phyloP scores from a whole-genome alignment of 78 protist species.

The Creolimax fragrantissima region DNA sequence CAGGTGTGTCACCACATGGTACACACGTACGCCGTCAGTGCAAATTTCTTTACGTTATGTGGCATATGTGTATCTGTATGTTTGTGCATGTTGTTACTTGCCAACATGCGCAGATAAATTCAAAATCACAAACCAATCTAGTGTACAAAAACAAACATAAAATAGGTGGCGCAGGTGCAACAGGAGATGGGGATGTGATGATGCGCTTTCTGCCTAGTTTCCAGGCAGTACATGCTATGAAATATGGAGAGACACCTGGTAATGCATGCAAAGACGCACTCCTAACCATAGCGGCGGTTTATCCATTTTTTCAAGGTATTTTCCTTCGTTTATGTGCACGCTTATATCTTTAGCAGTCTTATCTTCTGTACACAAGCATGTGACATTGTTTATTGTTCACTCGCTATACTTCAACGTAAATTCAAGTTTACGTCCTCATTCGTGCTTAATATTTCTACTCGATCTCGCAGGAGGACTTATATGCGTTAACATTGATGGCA shows the following conservation, averaged over 20 bases:
- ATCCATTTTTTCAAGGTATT: neutral
- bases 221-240: neutral
- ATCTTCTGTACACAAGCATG: too few species aligned
- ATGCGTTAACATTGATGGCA: neutral
- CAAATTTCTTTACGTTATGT: too few species aligned
- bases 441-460: too few species aligned
- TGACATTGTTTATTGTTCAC: too few species aligned
- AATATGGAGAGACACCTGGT: neutral
- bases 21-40: too few species aligned
- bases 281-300: neutral
- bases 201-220: slow-evolving; percentile 5
- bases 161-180: slow-evolving; percentile 4
- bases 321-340: neutral
- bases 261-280: neutral
- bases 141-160: too few species aligned
- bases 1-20: neutral
- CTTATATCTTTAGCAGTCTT: neutral
- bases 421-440: too few species aligned
- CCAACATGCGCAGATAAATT: too few species aligned
- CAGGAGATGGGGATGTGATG: slow-evolving; percentile 10
- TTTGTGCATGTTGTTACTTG: too few species aligned
- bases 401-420: too few species aligned
- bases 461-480: neutral
- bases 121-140: too few species aligned
- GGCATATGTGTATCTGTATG: too few species aligned